These are phyloP conservation scores for Xylariaceae sp. DNA, from an alignment of 2,329 filamentous ascomycete species.

Conservation along the genomic window DNA sequence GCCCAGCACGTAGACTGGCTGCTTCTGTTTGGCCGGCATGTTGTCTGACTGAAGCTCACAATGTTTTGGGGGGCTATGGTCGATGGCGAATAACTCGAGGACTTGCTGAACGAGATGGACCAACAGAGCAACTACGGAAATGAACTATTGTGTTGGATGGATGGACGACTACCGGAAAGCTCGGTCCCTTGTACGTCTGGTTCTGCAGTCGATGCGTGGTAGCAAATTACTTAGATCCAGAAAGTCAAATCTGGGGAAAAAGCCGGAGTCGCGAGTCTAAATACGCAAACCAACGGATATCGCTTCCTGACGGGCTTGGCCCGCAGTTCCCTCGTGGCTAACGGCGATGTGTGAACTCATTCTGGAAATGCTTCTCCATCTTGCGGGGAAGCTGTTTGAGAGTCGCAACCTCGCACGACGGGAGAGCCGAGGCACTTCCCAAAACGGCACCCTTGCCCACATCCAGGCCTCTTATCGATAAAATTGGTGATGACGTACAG, in stretches of 20 bases:
- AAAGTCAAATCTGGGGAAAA: background rate
- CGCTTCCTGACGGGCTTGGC: background rate
- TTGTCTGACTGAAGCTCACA: conserved; percentile 8
- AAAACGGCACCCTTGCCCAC: conserved; percentile 6
- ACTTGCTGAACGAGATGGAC: too few species aligned
- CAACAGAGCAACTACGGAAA: too few species aligned
- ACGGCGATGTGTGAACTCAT: background rate
- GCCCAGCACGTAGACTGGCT: conserved; percentile 79
- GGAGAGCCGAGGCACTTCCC: conserved; percentile 14
- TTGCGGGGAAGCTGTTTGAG: background rate
- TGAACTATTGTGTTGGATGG: background rate
- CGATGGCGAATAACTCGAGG: too few species aligned
- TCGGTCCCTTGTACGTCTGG: background rate
- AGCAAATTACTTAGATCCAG: too few species aligned
- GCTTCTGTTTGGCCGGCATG: conserved; percentile 48
- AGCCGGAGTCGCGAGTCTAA: background rate
- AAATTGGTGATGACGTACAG: background rate
- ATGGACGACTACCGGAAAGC: background rate
- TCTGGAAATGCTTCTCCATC: background rate
- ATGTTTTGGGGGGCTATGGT: too few species aligned
- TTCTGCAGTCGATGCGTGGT: too few species aligned
- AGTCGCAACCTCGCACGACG: too few species aligned
- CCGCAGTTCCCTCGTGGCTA: background rate
- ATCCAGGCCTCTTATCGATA: background rate
- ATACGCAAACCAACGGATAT: background rate